A percentile compares a stretch with the other conserved stretches of the same genome.
These are phyloP conservation scores for Globisporangium paddicum DNA, from an alignment of 352 stramenopile species.

Conservation along the genomic window DNA sequence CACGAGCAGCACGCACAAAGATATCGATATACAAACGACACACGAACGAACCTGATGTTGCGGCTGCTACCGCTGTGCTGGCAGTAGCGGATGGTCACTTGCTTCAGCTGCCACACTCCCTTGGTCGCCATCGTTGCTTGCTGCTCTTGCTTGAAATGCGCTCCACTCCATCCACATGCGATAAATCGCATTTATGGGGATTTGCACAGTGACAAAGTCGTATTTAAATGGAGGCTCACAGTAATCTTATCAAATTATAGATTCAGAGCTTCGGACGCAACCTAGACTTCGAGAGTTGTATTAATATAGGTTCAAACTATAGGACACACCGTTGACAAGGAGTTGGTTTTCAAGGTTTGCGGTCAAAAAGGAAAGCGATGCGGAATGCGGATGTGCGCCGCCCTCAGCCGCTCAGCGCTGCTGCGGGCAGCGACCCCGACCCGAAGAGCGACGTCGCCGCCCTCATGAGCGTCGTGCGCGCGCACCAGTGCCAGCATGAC, in stretches of 20 bases:
- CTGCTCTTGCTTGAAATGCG: constrained; percentile 6
- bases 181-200: not conserved
- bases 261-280: too few relatives aligned
- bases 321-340: too few relatives aligned
- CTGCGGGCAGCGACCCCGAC: constrained; percentile 14
- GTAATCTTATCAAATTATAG: not conserved
- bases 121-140: constrained; percentile 54
- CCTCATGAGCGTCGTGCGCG: constrained; percentile 34
- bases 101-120: constrained; percentile 73
- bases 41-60: constrained; percentile 43
- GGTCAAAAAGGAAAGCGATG: constrained; percentile 9
- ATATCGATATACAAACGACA: not conserved
- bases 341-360: too few relatives aligned
- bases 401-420: not conserved
- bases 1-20: not conserved
- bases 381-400: constrained; percentile 3
- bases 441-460: constrained; percentile 51
- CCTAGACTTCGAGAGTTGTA: too few relatives aligned
- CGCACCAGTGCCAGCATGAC: constrained; percentile 44
- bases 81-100: constrained; percentile 81
- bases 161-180: constrained; percentile 5
- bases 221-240: not conserved
- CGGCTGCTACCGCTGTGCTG: constrained; percentile 76
- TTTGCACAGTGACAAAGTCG: too few relatives aligned
- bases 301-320: too few relatives aligned